These are phyloP conservation scores for Calonectria pseudoreteaudii DNA, from an alignment of 2,329 filamentous ascomycete species.

Conservation along the genomic window DNA sequence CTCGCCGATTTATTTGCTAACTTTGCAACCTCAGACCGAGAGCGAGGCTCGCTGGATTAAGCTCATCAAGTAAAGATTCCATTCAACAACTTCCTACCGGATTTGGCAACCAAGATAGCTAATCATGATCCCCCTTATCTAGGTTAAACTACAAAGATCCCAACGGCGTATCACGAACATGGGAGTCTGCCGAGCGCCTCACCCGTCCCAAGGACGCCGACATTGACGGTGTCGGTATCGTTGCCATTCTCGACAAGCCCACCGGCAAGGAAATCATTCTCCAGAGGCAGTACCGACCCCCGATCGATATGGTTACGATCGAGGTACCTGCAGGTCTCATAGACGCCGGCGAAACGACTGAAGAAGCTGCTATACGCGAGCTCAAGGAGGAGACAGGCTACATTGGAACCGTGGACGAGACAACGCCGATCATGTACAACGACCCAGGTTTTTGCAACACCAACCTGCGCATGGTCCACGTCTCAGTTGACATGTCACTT, in stretches of 20 bases:
- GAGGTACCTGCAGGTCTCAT: constrained; percentile 75
- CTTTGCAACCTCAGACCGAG: constrained; percentile 51
- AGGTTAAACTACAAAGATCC: constrained; percentile 75
- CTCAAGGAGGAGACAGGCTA: constrained; percentile 77
- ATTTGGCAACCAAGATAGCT: constrained; percentile 3
- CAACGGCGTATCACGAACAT: constrained; percentile 68
- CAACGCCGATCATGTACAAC: constrained; percentile 75
- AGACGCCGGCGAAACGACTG: constrained; percentile 71
- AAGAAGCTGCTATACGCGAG: constrained; percentile 72
- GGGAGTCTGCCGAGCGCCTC: constrained; percentile 80
- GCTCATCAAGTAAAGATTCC: constrained; percentile 62
- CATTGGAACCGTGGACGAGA: constrained; percentile 65
- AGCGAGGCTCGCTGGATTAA: constrained; percentile 70
- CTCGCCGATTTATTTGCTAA: background rate
- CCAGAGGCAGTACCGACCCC: constrained; percentile 76
- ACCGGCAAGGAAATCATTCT: constrained; percentile 68
- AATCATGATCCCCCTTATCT: background rate
- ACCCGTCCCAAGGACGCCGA: constrained; percentile 71
- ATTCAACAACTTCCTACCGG: background rate
- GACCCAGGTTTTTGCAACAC: constrained; percentile 77
- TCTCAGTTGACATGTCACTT: constrained; percentile 76
- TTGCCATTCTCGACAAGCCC: constrained; percentile 72
- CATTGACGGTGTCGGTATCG: constrained; percentile 80
- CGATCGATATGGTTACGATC: constrained; percentile 68
- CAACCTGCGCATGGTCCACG: constrained; percentile 77